A percentile compares a stretch with the other conserved stretches of the same genome.
Conservation (phyloP, 768 basidiomycete genomes). For the Trametes cinnabarina region DNA sequence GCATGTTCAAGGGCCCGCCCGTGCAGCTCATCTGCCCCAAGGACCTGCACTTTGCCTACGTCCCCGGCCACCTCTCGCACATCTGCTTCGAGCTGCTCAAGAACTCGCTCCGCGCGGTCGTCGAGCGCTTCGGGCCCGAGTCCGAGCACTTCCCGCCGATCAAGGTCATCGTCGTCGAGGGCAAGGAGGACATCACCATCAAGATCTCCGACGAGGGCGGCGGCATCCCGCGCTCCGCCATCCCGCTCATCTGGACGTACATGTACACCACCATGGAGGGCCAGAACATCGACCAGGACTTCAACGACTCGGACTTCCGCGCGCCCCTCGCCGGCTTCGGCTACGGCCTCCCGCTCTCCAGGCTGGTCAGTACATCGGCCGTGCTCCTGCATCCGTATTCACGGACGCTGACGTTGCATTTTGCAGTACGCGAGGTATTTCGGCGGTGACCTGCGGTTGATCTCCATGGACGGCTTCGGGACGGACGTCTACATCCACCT, state of each 20-base stretch:
- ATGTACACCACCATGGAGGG: slow-evolving; percentile 89
- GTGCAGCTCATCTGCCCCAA: slow-evolving; percentile 94
- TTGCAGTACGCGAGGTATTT: slow-evolving; percentile 94
- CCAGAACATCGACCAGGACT: slow-evolving; percentile 71
- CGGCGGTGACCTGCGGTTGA: slow-evolving; percentile 87
- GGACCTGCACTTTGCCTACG: slow-evolving; percentile 86
- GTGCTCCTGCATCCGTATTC: no score
- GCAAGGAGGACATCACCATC: slow-evolving; percentile 98
- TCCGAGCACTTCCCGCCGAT: slow-evolving; percentile 85
- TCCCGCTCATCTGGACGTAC: slow-evolving; percentile 98
- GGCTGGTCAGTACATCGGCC: slow-evolving; percentile 81
- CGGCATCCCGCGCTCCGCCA: slow-evolving; percentile 84
- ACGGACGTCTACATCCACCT: slow-evolving; percentile 93
- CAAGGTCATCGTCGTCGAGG: slow-evolving; percentile 93
- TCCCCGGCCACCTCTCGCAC: slow-evolving; percentile 94
- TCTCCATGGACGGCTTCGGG: slow-evolving; percentile 98
- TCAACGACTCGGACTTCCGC: slow-evolving; percentile 86
- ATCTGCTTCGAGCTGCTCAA: slow-evolving; percentile 97
- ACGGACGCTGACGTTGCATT: no score
- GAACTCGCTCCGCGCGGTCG: slow-evolving; percentile 95
- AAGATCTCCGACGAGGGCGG: slow-evolving; percentile 99
- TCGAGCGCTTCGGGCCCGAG: slow-evolving; percentile 86
- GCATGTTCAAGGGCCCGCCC: slow-evolving; percentile 93
- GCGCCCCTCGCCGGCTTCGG: slow-evolving; percentile 98
- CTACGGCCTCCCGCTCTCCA: slow-evolving; percentile 88